Conservation (phyloP, 768 basidiomycete genomes). For the Lactarius sp. region DNA sequence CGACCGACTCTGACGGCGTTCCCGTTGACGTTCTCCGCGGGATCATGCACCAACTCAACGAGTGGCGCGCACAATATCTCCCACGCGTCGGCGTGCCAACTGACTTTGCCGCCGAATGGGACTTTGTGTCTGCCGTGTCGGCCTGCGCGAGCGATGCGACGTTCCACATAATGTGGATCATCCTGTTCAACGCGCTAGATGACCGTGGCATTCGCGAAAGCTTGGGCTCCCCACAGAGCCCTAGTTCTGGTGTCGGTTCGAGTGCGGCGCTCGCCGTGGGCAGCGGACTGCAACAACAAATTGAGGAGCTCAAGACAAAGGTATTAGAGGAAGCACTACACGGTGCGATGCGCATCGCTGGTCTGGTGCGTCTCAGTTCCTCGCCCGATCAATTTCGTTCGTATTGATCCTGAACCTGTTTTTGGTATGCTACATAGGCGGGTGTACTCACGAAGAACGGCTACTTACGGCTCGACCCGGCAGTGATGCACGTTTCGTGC, state of each 20-base stretch:
- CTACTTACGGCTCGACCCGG: conserved; percentile 84
- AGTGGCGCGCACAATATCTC: conserved; percentile 77
- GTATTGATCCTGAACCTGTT: neutral
- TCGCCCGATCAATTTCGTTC: neutral
- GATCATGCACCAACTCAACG: conserved; percentile 51
- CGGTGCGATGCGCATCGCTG: conserved; percentile 81
- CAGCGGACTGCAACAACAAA: conserved; percentile 37
- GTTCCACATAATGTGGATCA: conserved; percentile 90
- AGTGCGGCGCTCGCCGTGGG: conserved; percentile 33
- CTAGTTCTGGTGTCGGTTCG: conserved; percentile 33
- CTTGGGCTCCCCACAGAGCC: conserved; percentile 45
- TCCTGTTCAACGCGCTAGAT: conserved; percentile 73
- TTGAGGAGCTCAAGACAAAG: conserved; percentile 62
- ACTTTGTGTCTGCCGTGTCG: conserved; percentile 75
- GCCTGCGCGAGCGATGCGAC: conserved; percentile 82
- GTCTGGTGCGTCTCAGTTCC: conserved; percentile 51
- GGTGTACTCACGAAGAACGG: conserved; percentile 83
- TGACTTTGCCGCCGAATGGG: conserved; percentile 82
- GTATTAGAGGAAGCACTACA: conserved; percentile 79
- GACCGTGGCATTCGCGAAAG: conserved; percentile 77
- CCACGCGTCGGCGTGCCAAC: conserved; percentile 79
- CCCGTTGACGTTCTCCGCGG: conserved; percentile 56
- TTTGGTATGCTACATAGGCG: conserved; percentile 40
- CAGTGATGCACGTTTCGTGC: conserved; percentile 84
- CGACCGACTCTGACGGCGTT: conserved; percentile 72